A percentile compares a stretch with the other conserved stretches of the same genome.
Evolutionary conservation across 331 rosid genomes (phyloP).

Genomic region (Erythrophleum ivorense): DNA sequence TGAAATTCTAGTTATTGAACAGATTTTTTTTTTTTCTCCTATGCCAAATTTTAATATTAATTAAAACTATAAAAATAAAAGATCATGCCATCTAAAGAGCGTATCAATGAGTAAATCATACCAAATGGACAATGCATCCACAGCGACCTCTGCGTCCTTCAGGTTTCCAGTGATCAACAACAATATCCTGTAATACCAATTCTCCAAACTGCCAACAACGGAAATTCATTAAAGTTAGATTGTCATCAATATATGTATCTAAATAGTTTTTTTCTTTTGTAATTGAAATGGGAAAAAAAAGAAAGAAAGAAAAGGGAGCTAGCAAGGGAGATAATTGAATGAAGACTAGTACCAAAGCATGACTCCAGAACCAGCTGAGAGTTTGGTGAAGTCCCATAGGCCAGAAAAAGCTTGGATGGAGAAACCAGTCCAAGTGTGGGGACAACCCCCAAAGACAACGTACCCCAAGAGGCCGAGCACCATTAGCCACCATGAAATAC

Average conservation of each 20-base stretch:
- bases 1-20: too few species aligned
- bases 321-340: too few species aligned
- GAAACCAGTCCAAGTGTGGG: slow-evolving; percentile 54
- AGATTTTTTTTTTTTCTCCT: too few species aligned
- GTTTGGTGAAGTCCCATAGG: slow-evolving; percentile 52
- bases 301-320: too few species aligned
- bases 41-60: too few species aligned
- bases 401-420: slow-evolving; percentile 52
- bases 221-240: neutral
- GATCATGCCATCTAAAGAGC: too few species aligned
- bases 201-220: slow-evolving; percentile 53
- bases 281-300: too few species aligned
- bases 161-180: slow-evolving; percentile 61
- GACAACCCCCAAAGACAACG: slow-evolving; percentile 55
- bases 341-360: slow-evolving; percentile 49
- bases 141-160: slow-evolving; percentile 55
- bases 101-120: neutral
- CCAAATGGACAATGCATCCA: slow-evolving; percentile 70
- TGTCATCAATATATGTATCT: too few species aligned
- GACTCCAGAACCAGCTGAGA: slow-evolving; percentile 56
- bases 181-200: slow-evolving; percentile 64
- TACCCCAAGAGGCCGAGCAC: slow-evolving; percentile 41
- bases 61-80: too few species aligned
- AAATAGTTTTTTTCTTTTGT: too few species aligned
- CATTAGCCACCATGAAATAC: slow-evolving; percentile 51